Percentiles rank a stretch among this genome's conserved stretches.
phyloP scores from a whole-genome alignment of 179 eudicot species.

The Sideroxylon spinosum region DNA sequence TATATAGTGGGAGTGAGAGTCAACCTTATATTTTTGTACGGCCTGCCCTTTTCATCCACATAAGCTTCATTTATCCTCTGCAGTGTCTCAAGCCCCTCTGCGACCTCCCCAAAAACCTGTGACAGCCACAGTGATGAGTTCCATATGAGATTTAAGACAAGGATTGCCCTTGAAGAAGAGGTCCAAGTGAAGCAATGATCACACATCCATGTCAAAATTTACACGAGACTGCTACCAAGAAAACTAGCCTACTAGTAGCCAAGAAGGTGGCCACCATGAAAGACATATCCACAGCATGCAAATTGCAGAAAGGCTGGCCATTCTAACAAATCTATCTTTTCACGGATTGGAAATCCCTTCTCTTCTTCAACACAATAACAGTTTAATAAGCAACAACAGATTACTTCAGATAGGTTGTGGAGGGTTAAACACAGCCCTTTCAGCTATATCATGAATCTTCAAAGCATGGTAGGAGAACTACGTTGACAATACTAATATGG shows the following conservation, averaged over 20 bases:
- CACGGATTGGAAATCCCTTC: background rate
- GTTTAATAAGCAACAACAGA: too few relatives aligned
- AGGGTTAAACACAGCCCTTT: too few relatives aligned
- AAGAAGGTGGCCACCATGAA: background rate
- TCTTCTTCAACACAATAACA: too few relatives aligned
- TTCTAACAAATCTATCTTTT: background rate
- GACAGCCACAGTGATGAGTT: background rate
- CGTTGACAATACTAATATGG: too few relatives aligned
- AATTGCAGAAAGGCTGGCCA: background rate
- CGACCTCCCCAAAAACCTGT: slow-evolving; percentile 94
- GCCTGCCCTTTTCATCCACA: slow-evolving; percentile 76
- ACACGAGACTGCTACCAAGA: too few relatives aligned
- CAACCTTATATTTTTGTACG: slow-evolving; percentile 80
- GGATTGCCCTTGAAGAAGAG: background rate
- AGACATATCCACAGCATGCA: background rate
- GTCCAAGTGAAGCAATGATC: background rate
- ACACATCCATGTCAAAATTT: background rate
- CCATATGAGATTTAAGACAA: background rate
- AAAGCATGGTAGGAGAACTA: background rate
- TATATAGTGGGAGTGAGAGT: background rate
- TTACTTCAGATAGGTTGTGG: too few relatives aligned
- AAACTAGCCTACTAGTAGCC: too few relatives aligned
- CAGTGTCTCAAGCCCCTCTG: slow-evolving; percentile 84
- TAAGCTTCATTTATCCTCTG: slow-evolving; percentile 84
- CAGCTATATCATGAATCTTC: background rate